Conservation (phyloP, 148 eudicot genomes). For the Tetragonia tetragonoides region DNA sequence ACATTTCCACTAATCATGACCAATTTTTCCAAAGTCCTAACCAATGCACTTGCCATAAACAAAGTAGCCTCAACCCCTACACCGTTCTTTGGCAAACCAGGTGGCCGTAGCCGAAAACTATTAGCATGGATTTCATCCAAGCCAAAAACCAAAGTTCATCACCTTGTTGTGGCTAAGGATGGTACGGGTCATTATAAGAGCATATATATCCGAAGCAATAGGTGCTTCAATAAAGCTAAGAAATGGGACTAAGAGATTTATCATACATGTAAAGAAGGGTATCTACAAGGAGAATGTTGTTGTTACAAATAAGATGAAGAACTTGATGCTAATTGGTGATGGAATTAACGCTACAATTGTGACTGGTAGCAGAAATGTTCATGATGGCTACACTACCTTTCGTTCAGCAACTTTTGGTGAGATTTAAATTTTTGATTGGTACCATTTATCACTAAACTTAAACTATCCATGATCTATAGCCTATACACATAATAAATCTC, state of each 20-base stretch:
- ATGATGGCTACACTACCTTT: conserved; percentile 51
- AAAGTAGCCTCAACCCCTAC: conserved; percentile 14
- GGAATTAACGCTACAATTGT: conserved; percentile 60
- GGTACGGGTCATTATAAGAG: conserved; percentile 47
- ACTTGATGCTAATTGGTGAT: conserved; percentile 64
- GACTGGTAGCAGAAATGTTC: conserved; percentile 35
- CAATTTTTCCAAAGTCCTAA: conserved; percentile 41
- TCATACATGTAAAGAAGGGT: conserved; percentile 53
- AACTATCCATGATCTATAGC: too few relatives aligned
- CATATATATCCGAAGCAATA: conserved; percentile 57
- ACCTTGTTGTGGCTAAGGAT: conserved; percentile 67
- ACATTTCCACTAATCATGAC: conserved; percentile 23
- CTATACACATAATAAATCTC: too few relatives aligned
- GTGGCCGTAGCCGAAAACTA: conserved; percentile 26
- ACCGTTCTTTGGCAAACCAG: neutral
- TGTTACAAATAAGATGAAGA: conserved; percentile 40
- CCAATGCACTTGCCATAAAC: conserved; percentile 54
- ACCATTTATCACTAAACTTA: too few relatives aligned
- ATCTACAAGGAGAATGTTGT: conserved; percentile 52
- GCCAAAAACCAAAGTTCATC: conserved; percentile 14
- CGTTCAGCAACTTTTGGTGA: conserved; percentile 60
- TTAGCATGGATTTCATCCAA: conserved; percentile 41
- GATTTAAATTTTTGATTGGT: conserved; percentile 2
- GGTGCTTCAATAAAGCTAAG: conserved; percentile 24
- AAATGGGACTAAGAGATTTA: conserved; percentile 36